A percentile compares a stretch with the other conserved stretches of the same genome.
phyloP scores from a whole-genome alignment of 257 asterid species.

The Jaltomata sinuosa region DNA sequence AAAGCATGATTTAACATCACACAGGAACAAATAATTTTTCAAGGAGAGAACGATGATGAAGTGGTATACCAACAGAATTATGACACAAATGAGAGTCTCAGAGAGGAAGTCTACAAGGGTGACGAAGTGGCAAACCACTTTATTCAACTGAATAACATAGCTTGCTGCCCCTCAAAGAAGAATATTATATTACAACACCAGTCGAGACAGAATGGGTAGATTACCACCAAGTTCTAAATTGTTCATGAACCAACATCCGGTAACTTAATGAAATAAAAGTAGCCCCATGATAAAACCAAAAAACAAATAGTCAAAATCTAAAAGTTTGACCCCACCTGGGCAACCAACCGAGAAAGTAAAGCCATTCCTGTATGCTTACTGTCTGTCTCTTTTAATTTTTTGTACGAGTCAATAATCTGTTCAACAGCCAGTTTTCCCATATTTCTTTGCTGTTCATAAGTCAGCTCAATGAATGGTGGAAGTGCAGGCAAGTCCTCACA shows the following conservation, averaged over 20 bases:
- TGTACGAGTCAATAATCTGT: slow-evolving; percentile 62
- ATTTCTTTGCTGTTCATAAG: slow-evolving; percentile 49
- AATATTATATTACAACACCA: neutral
- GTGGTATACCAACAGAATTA: neutral
- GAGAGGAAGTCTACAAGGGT: neutral
- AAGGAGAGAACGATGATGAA: neutral
- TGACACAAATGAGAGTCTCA: neutral
- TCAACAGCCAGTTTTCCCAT: slow-evolving; percentile 49
- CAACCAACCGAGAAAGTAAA: slow-evolving; percentile 81
- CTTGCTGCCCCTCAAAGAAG: neutral
- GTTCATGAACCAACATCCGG: slow-evolving; percentile 3
- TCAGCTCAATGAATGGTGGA: slow-evolving; percentile 52
- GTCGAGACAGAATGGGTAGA: neutral
- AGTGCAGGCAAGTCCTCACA: slow-evolving; percentile 46
- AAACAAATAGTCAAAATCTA: slow-evolving; percentile 6
- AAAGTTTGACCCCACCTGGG: slow-evolving; percentile 51
- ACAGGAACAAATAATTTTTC: neutral
- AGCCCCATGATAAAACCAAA: slow-evolving; percentile 3
- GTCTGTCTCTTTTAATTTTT: slow-evolving; percentile 44
- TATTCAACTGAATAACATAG: neutral
- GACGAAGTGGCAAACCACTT: neutral
- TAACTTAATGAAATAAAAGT: slow-evolving; percentile 7
- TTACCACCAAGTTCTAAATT: neutral
- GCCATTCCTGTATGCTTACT: slow-evolving; percentile 68
- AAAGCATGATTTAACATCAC: neutral